Evolutionary conservation across 257 asterid species (phyloP).

Genomic region (Penstemon barbatus): DNA sequence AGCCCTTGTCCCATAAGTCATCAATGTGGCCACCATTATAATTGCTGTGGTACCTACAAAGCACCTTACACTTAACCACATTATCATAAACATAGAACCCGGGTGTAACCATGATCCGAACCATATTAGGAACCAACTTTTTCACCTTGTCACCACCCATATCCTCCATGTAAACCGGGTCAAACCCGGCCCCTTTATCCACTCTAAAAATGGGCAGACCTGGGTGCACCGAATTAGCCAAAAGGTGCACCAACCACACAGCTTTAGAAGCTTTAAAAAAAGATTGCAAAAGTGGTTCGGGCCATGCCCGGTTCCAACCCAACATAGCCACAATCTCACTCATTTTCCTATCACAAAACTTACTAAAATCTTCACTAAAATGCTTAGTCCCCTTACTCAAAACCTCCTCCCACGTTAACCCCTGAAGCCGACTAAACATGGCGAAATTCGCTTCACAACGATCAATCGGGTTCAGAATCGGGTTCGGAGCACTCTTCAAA

Average conservation of each 20-base stretch:
- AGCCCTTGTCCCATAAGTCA: conserved; percentile 41
- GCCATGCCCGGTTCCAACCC: conserved; percentile 97
- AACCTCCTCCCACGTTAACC: conserved; percentile 87
- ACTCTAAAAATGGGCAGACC: conserved; percentile 76
- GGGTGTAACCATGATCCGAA: conserved; percentile 91
- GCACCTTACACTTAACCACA: conserved; percentile 95
- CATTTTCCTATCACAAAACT: conserved; percentile 91
- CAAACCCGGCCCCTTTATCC: conserved; percentile 65
- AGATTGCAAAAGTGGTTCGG: conserved; percentile 83
- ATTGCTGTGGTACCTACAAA: conserved; percentile 70
- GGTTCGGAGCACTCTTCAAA: conserved; percentile 44
- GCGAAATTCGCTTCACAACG: conserved; percentile 75
- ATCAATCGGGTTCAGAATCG: conserved; percentile 73
- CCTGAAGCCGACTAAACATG: conserved; percentile 51
- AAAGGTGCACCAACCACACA: conserved; percentile 85
- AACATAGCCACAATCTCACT: conserved; percentile 88
- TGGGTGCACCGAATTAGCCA: conserved; percentile 91
- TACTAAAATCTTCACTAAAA: conserved; percentile 88
- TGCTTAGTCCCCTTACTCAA: conserved; percentile 77
- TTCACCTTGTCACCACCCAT: conserved; percentile 76
- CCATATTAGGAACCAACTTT: conserved; percentile 62
- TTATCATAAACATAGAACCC: conserved; percentile 90
- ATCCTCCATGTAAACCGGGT: conserved; percentile 94
- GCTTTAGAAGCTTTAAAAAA: conserved; percentile 89
- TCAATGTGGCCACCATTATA: conserved; percentile 24